Conservation (phyloP, 768 basidiomycete genomes). For the Butyriboletus loyo region DNA sequence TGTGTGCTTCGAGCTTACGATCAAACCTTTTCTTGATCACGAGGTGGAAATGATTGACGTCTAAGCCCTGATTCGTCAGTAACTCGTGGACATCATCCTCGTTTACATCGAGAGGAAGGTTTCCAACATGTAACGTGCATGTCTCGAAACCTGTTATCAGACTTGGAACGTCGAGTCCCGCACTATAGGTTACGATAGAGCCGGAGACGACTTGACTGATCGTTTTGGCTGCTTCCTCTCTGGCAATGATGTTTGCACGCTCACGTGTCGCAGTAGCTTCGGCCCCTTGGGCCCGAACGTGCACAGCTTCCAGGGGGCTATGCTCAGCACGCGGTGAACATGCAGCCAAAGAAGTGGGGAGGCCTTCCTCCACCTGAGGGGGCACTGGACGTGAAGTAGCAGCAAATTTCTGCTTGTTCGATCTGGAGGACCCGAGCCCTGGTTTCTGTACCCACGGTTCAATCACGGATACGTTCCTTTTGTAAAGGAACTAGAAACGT, state of each 20-base stretch:
- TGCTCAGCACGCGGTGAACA: not conserved
- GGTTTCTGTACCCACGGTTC: slow-evolving; percentile 9
- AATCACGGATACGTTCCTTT: not conserved
- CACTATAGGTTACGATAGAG: slow-evolving; percentile 47
- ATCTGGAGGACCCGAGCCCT: not conserved
- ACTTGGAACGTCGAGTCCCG: slow-evolving; percentile 45
- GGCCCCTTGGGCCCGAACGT: slow-evolving; percentile 2
- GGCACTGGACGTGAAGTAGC: not conserved
- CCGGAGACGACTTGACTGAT: slow-evolving; percentile 44
- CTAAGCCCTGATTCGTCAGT: slow-evolving; percentile 43
- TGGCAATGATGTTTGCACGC: slow-evolving; percentile 10
- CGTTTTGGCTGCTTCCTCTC: slow-evolving; percentile 41
- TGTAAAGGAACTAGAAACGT: slow-evolving; percentile 3
- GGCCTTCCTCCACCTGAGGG: not conserved
- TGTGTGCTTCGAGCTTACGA: slow-evolving; percentile 36
- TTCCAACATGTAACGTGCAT: slow-evolving; percentile 44
- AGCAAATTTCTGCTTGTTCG: not conserved
- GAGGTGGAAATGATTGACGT: slow-evolving; percentile 33
- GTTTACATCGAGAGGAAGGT: slow-evolving; percentile 42
- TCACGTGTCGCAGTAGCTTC: slow-evolving; percentile 16
- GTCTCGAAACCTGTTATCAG: slow-evolving; percentile 52
- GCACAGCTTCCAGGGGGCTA: not conserved
- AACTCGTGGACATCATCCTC: slow-evolving; percentile 40
- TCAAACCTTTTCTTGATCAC: slow-evolving; percentile 30
- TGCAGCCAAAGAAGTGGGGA: not conserved